phyloP scores from a whole-genome alignment of 2,329 filamentous ascomycete genomes.

The Phaeomoniella chlamydospora region DNA sequence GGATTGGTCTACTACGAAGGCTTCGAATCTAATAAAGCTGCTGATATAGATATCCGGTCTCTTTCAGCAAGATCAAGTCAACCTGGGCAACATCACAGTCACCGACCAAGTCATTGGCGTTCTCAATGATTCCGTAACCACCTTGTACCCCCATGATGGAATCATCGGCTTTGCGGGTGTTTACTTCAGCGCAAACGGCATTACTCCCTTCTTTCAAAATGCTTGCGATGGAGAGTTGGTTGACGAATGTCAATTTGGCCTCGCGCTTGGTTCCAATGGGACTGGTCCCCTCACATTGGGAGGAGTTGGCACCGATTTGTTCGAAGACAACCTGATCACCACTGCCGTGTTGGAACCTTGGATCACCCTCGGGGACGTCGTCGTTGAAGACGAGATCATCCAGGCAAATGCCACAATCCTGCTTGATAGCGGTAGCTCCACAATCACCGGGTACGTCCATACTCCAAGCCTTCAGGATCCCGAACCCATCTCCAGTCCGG shows the following conservation, averaged over 20 bases:
- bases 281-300: neutral
- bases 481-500: neutral
- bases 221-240: neutral
- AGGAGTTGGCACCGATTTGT: neutral
- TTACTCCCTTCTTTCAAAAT: neutral
- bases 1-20: neutral
- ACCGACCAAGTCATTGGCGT: neutral
- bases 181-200: neutral
- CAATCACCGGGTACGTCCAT: neutral
- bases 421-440: neutral
- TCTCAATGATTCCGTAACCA: neutral
- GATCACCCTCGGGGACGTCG: neutral
- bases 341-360: neutral
- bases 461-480: neutral
- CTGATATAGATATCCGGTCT: neutral
- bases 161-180: neutral
- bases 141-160: neutral
- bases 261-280: neutral
- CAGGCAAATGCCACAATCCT: neutral
- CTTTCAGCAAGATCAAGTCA: neutral
- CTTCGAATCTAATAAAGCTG: neutral
- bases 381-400: neutral
- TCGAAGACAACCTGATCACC: neutral
- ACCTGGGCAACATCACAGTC: neutral
- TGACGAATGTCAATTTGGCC: neutral